Base-by-base conservation (phyloP, 371 early-diverging fungal genomes). In the Mucor indicus region DNA sequence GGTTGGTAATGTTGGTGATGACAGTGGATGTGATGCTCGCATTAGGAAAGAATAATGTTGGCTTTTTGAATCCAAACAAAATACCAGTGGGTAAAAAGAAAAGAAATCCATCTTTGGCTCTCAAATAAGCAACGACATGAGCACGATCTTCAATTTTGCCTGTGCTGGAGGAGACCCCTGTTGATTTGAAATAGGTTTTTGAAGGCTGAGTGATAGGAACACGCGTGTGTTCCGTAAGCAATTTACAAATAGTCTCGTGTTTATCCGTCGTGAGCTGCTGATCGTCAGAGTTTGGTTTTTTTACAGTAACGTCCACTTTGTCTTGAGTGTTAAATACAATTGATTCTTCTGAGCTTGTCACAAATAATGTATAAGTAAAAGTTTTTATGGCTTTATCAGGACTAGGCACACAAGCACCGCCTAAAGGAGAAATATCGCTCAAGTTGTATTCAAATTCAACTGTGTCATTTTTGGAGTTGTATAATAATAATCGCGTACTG, bases 21-120 rank as follows among this genome's bases (percentile, higher is more conserved):
- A 62, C 64, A 6, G 69, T 65, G 10, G 64, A 53, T 1, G 56
- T 46, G 3, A 85, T 49, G 12, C 53, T 47, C 1, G 55, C 12
- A 15, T 67, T 39, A 0, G 79, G 79, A 27, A 81, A 53, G 40
- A 77, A 74, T 6, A 76, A 22, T 3, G 75, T 57, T 1, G 85
- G 85, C 38, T 80, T 83, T 47, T 79, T 81, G 53, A 82, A 78
- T 4, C 85, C 85, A 57, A 67, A 83, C n/a, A 85, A 61, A 4
- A 85, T 61, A 17, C 83, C 81, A 1, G 59, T 40, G 1, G 77
- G 69, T 15, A 85, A 53, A 39, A 80, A 72, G 55, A 72, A 85
- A 10, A 85, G 48, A 22, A 44, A 56, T 8, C 77, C 79, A 35
- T 79, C 75, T 30, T 70, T 72, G 4, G 65, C 68, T 29, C 72